phyloP scores from a whole-genome alignment of 2,329 filamentous ascomycete genomes.

The Nannizziopsis barbatae region DNA sequence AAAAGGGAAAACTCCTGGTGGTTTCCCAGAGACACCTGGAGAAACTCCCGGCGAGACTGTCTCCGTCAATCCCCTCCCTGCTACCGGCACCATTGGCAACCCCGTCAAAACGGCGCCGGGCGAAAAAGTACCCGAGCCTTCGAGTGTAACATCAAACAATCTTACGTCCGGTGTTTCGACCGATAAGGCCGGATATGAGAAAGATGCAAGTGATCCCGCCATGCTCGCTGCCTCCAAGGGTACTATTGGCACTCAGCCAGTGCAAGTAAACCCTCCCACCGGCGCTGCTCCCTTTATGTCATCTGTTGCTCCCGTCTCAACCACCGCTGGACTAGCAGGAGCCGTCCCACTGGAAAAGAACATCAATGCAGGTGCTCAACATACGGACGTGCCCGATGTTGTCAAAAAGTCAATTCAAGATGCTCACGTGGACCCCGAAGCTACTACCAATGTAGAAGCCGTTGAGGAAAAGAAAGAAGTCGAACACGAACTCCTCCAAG shows the following conservation, averaged over 20 bases:
- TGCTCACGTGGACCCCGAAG: slow-evolving; percentile 56
- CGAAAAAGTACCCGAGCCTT: slow-evolving; percentile 63
- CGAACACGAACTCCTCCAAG: slow-evolving; percentile 60
- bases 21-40: slow-evolving; percentile 61
- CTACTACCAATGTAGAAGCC: slow-evolving; percentile 54
- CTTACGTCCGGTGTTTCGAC: slow-evolving; percentile 55
- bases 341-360: slow-evolving; percentile 36
- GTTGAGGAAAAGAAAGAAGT: slow-evolving; percentile 65
- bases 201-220: slow-evolving; percentile 47
- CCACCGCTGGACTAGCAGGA: slow-evolving; percentile 37
- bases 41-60: slow-evolving; percentile 29
- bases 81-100: slow-evolving; percentile 54
- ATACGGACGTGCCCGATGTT: slow-evolving; percentile 32
- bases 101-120: slow-evolving; percentile 69
- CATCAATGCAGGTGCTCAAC: slow-evolving; percentile 26
- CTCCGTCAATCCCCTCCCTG: slow-evolving; percentile 48
- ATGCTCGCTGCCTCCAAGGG: slow-evolving; percentile 35
- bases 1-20: slow-evolving; percentile 45
- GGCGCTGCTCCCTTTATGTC: slow-evolving; percentile 30
- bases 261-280: slow-evolving; percentile 39
- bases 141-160: slow-evolving; percentile 55
- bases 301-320: slow-evolving; percentile 41
- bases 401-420: slow-evolving; percentile 37
- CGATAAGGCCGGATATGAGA: slow-evolving; percentile 79
- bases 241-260: slow-evolving; percentile 28